A percentile compares a stretch with the other conserved stretches of the same genome.
phyloP scores from a whole-genome alignment of 2,329 filamentous ascomycete species.

The Fusarium staphyleae region DNA sequence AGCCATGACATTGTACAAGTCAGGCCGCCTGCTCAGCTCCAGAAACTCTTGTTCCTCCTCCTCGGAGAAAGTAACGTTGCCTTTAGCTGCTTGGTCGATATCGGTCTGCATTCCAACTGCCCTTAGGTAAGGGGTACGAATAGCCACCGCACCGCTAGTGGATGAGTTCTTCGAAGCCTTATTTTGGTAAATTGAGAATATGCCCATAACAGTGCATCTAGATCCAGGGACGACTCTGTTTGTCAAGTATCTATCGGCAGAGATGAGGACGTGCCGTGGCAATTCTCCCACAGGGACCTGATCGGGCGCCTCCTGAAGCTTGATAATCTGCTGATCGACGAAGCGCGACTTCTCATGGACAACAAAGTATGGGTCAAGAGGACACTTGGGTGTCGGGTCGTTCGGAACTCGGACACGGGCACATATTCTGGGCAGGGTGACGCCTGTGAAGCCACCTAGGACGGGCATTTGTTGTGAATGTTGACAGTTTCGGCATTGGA shows the following conservation, averaged over 20 bases:
- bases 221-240: conserved; percentile 96
- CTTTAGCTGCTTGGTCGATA: conserved; percentile 87
- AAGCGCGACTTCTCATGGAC: conserved; percentile 93
- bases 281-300: conserved; percentile 97
- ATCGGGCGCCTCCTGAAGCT: conserved; percentile 96
- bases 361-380: conserved; percentile 94
- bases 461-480: conserved; percentile 75
- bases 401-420: conserved; percentile 67
- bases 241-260: conserved; percentile 93
- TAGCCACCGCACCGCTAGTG: conserved; percentile 83
- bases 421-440: conserved; percentile 84
- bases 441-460: conserved; percentile 84
- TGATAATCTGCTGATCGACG: conserved; percentile 97
- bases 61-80: conserved; percentile 83
- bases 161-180: conserved; percentile 82
- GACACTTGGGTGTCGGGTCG: conserved; percentile 77
- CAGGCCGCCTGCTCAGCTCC: conserved; percentile 87
- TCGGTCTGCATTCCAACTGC: conserved; percentile 93
- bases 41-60: conserved; percentile 97
- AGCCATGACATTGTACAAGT: conserved; percentile 90
- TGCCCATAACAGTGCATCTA: conserved; percentile 92
- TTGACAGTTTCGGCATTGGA: conserved; percentile 88
- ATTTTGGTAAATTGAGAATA: conserved; percentile 97
- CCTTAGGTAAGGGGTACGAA: conserved; percentile 91
- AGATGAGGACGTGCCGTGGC: conserved; percentile 92